These are phyloP conservation scores for Gossypium schwendimanii DNA, from an alignment of 441 rosid genomes.

Conservation along the genomic window DNA sequence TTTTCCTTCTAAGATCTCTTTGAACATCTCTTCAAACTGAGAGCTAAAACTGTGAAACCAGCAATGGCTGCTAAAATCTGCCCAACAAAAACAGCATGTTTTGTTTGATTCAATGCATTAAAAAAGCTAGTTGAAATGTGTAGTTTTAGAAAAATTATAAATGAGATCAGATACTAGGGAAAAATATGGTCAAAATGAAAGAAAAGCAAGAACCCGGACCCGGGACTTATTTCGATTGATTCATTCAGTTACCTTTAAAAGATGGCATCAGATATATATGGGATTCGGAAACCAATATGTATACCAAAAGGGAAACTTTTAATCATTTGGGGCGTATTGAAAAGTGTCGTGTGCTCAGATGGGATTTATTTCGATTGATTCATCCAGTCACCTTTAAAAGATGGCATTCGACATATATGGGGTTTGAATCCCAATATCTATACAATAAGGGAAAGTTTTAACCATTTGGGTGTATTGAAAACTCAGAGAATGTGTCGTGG, in stretches of 20 bases:
- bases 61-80: conserved; percentile 65
- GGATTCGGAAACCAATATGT: no score
- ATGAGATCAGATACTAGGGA: background rate
- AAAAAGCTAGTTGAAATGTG: background rate
- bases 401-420: background rate
- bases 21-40: conserved; percentile 59
- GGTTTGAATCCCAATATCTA: no score
- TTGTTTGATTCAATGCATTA: background rate
- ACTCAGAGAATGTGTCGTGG: no score
- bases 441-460: no score
- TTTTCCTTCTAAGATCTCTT: conserved; percentile 15
- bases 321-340: background rate
- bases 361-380: background rate
- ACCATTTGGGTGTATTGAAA: no score
- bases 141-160: background rate
- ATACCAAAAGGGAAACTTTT: no score
- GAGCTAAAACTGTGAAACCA: conserved; percentile 41
- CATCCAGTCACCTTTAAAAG: background rate
- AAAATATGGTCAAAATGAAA: background rate
- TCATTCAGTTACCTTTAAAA: background rate
- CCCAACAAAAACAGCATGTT: conserved; percentile 11
- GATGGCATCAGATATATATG: background rate
- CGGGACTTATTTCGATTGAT: background rate
- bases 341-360: background rate
- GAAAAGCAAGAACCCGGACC: background rate